phyloP scores from a whole-genome alignment of 1,284 basidiomycete species.

The Rhodotorula sp. region DNA sequence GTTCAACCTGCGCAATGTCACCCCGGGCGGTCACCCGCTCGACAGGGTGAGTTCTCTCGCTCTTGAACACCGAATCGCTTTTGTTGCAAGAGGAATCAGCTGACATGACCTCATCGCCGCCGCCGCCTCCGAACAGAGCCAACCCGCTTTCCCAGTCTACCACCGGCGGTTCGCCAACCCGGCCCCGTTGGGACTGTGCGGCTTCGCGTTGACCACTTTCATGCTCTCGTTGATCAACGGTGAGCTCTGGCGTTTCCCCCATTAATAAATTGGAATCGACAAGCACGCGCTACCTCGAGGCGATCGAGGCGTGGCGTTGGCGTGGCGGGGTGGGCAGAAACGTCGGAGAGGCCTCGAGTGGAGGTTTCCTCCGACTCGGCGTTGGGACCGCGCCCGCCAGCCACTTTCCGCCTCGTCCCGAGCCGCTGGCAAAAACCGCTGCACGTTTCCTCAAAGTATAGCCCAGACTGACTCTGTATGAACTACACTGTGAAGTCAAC shows the following conservation, averaged over 20 bases:
- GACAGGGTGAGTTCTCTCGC: slow-evolving; percentile 10
- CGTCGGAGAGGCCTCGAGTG: not conserved
- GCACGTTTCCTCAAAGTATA: too few relatives aligned
- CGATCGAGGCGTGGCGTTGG: too few relatives aligned
- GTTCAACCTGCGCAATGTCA: slow-evolving; percentile 26
- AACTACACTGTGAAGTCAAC: slow-evolving; percentile 41
- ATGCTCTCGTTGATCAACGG: slow-evolving; percentile 37
- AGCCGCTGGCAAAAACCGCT: not conserved
- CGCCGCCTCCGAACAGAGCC: slow-evolving; percentile 2
- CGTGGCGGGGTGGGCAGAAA: too few relatives aligned
- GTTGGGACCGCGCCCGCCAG: not conserved
- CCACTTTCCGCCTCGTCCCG: not conserved
- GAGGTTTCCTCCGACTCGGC: not conserved
- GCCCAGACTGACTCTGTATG: not conserved
- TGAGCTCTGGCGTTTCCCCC: not conserved
- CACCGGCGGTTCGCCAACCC: slow-evolving; percentile 55
- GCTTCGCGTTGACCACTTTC: slow-evolving; percentile 31
- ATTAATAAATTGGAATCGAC: too few relatives aligned
- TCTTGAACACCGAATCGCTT: not conserved
- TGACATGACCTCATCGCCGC: not conserved
- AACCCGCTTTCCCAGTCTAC: slow-evolving; percentile 23
- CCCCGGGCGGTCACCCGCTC: slow-evolving; percentile 29
- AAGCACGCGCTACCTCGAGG: too few relatives aligned
- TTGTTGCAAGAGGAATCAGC: not conserved
- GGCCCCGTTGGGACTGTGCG: slow-evolving; percentile 53